Conservation (phyloP, 2,329 filamentous ascomycete genomes). For the Sclerotinia nivalis region DNA sequence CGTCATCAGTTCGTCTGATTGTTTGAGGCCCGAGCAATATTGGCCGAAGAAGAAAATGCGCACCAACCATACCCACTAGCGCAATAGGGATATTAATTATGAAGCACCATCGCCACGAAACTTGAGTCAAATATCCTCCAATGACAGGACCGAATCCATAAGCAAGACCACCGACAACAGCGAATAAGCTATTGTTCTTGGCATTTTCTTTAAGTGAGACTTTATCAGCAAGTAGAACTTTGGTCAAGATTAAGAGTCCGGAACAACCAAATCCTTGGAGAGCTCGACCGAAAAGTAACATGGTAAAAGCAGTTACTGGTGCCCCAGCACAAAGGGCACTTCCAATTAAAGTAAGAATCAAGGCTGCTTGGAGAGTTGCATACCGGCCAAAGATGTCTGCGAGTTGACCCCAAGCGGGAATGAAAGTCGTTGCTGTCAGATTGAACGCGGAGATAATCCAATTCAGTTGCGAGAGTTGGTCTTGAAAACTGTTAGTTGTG, state of each 20-base stretch:
- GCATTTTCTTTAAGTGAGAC: conserved; percentile 63
- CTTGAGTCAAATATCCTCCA: conserved; percentile 55
- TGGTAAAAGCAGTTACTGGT: conserved; percentile 53
- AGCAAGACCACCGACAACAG: conserved; percentile 58
- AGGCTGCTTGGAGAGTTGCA: conserved; percentile 55
- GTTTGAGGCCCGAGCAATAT: conserved; percentile 56
- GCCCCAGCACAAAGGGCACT: conserved; percentile 62
- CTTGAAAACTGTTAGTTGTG: conserved; percentile 38
- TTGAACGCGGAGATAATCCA: conserved; percentile 72
- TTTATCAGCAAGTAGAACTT: conserved; percentile 64
- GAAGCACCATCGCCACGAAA: conserved; percentile 68
- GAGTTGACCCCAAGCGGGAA: conserved; percentile 65
- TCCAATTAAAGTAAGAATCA: conserved; percentile 59
- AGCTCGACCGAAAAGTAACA: conserved; percentile 63
- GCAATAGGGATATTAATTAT: conserved; percentile 61
- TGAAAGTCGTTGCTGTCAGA: conserved; percentile 65
- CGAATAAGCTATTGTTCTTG: conserved; percentile 62
- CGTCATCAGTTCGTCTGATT: conserved; percentile 47
- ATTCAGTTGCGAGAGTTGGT: conserved; percentile 59
- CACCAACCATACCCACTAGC: conserved; percentile 52
- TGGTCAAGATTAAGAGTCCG: conserved; percentile 60
- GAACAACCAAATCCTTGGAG: conserved; percentile 63
- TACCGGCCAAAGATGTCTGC: conserved; percentile 67
- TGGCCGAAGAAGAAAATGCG: conserved; percentile 58
- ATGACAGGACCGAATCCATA: conserved; percentile 61